Percentiles rank a stretch among this genome's conserved stretches.
Conservation (phyloP, 148 eudicot species). For the Rhododendron simsii region DNA sequence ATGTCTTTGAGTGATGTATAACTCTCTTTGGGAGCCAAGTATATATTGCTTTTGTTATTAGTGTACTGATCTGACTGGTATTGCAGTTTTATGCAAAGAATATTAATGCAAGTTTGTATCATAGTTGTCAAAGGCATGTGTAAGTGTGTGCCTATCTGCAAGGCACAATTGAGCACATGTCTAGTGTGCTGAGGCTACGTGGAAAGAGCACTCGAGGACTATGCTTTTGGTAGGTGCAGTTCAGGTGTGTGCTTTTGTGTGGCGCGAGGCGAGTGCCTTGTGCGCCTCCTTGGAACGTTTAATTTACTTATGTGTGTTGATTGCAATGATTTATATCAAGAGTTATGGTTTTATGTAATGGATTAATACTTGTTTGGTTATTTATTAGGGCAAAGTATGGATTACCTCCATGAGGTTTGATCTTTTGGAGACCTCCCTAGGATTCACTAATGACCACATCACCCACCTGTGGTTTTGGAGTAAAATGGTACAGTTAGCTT, state of each 20-base stretch:
- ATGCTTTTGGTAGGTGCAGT: not conserved
- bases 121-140: not conserved
- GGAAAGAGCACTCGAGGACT: not conserved
- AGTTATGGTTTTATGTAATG: too few relatives aligned
- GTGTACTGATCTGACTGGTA: not conserved
- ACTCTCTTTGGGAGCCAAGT: not conserved
- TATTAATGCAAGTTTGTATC: not conserved
- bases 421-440: too few relatives aligned
- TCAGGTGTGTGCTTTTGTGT: not conserved
- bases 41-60: not conserved
- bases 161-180: not conserved
- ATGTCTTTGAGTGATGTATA: not conserved
- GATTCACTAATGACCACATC: too few relatives aligned
- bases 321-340: not conserved
- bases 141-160: not conserved
- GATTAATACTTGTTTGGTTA: too few relatives aligned
- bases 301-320: not conserved
- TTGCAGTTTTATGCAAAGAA: not conserved
- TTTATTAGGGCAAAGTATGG: too few relatives aligned
- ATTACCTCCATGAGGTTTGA: too few relatives aligned
- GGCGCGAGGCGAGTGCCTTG: not conserved
- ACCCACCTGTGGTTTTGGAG: too few relatives aligned
- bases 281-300: not conserved
- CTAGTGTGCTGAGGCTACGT: not conserved
- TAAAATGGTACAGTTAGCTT: too few relatives aligned